Evolutionary conservation across 2,329 filamentous ascomycete genomes (phyloP).

Genomic region (Aspergillus fumigatus): DNA sequence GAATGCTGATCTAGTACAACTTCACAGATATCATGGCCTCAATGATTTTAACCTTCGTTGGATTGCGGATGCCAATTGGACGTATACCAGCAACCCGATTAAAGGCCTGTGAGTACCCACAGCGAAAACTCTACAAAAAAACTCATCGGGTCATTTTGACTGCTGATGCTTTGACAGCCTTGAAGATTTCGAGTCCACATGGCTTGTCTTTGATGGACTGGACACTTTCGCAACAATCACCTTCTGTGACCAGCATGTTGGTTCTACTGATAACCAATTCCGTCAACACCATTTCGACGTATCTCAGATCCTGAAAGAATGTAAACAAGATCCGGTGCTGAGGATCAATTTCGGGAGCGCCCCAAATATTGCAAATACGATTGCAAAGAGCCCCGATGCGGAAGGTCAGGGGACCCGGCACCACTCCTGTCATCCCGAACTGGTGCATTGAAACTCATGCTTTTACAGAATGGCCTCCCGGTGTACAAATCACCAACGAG

Average conservation of each 20-base stretch:
- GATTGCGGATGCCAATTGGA: constrained; percentile 58
- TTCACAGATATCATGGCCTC: constrained; percentile 46
- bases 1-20: background rate
- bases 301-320: constrained; percentile 43
- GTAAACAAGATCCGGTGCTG: constrained; percentile 38
- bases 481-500: constrained; percentile 48
- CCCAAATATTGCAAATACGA: constrained; percentile 49
- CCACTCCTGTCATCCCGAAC: too few relatives aligned
- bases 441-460: background rate
- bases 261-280: constrained; percentile 59
- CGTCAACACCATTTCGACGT: constrained; percentile 59
- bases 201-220: constrained; percentile 58
- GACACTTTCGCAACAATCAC: constrained; percentile 57
- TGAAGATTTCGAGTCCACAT: constrained; percentile 41
- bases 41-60: constrained; percentile 59
- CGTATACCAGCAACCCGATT: constrained; percentile 51
- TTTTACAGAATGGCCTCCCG: constrained; percentile 44
- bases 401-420: constrained; percentile 32
- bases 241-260: constrained; percentile 52
- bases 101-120: constrained; percentile 33
- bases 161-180: constrained; percentile 13
- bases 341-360: constrained; percentile 56
- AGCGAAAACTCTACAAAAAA: background rate
- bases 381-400: constrained; percentile 48
- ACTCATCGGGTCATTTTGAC: background rate